Base-by-base conservation (phyloP, 73 alveolate species). In the Paramecium sonneborni region DNA sequence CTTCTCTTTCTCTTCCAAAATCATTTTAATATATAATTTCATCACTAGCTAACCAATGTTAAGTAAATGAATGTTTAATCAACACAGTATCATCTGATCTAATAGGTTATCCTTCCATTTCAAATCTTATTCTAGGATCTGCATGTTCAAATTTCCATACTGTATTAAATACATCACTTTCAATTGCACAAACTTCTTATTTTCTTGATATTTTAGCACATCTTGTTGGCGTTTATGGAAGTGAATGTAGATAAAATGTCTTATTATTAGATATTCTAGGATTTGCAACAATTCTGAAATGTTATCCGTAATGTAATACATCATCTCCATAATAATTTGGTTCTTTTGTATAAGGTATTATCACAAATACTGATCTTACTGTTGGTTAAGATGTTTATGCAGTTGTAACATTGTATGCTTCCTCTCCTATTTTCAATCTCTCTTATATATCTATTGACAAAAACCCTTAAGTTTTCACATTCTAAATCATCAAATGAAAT, bases 121-220 rank as follows among this genome's bases (percentile, higher is more conserved):
- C 94, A 70, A 69, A 88, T 39, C 94, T 88, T 3, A 43, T 30
- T 70, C 70, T 88, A 10, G 94, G 94, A 69, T 88, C 94, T 9
- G 76, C 32, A 44, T 70, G 74, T 72, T 88, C 94, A 28, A 88
- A 88, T 26, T 82, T 69, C 94, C 94, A 88, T 14, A 72, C 94
- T 69, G 90, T 62, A 70, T 88, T 88, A 28, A 88, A 43, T 21
- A 38, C 57, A 56, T 88, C 94, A 41, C 57, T 26, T 4, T 76
- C 87, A 1, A 82, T 69, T 37, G 87, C 85, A 70, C 91, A 43
- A 12, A 88, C 94, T 18, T 88, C 94, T 30, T 88, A 46, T 70
- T 88, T 88, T n/a, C 94, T 28, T n/a, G 94, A 88, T 14, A 88
- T 57, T 43, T 88, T 88, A 39, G 94, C 94, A 88, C 94, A 88